Evolutionary conservation across 306 rosid genomes (phyloP), one percentile per base, ranked within the genome.

Genomic region (Quercus agrifolia): DNA sequence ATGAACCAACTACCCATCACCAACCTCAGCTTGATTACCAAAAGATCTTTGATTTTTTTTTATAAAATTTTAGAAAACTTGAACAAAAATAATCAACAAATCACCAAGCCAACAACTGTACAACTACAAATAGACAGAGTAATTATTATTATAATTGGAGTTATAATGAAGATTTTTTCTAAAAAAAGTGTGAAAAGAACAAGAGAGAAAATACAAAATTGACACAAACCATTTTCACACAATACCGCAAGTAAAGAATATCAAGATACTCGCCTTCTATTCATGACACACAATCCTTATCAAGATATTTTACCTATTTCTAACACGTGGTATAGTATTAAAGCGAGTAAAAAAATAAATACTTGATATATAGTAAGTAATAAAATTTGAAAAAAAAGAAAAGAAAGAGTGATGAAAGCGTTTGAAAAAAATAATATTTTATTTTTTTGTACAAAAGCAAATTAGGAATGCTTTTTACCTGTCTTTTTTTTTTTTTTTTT

Each of bases 401-500:
- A 49, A 12, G 15, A 49, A 49, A 49, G 54, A 49, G 54, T 1
- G 13, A 49, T 49, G 54, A 49, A 49, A 1, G 54, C 54, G 54
- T 12, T 49, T 10, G 54, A 20, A 11, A 2, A 61, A 23, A 21
- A 20, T 1, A 61, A 59, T 56, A 78, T 70, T 28, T 27, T 33
- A 28, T 79, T 56, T 76, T 71, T 74, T 55, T 64, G 38, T 64
- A n/a, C n/a, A 52, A 74, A 66, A 74, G 74, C 51, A 66, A 80
- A 74, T 73, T 51, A 23, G 78, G 57, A 44, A 33, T 74, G 70
- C 76, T 56, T 85, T 75, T 81, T 66, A 75, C 85, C 76, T 81
- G 77, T 58, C 28, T 74, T 77, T 76, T 28, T 6, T 62, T 38
- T 6, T 6, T 6, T 6, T 6, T 35, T 35, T 0, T 31, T 4